Percentiles rank a stretch among this genome's conserved stretches.
phyloP scores from a whole-genome alignment of 495 filamentous ascomycete genomes.

The Xylaria acuta region DNA sequence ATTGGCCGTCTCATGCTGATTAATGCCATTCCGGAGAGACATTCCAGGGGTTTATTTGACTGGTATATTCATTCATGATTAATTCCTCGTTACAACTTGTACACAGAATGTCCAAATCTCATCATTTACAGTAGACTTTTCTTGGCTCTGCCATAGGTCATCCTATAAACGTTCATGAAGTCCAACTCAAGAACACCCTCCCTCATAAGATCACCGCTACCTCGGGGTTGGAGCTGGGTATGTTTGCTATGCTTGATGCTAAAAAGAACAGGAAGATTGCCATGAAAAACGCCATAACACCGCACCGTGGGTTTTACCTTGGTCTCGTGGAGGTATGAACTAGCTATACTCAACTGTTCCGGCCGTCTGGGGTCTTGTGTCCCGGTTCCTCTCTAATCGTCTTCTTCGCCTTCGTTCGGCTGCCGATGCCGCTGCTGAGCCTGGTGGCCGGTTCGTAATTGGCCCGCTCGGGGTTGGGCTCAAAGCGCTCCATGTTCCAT shows the following conservation, averaged over 20 bases:
- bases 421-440: slow-evolving; percentile 36
- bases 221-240: slow-evolving; percentile 17
- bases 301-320: slow-evolving; percentile 30
- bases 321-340: slow-evolving; percentile 17
- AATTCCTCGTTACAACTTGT: slow-evolving; percentile 14
- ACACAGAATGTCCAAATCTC: slow-evolving; percentile 18
- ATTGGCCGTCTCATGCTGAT: not conserved
- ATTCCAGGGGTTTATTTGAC: not conserved
- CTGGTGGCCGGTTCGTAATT: slow-evolving; percentile 26
- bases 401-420: slow-evolving; percentile 55
- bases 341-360: slow-evolving; percentile 53
- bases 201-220: slow-evolving; percentile 16
- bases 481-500: slow-evolving; percentile 48
- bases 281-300: slow-evolving; percentile 41
- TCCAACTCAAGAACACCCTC: not conserved
- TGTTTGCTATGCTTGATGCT: slow-evolving; percentile 14
- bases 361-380: slow-evolving; percentile 37
- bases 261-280: slow-evolving; percentile 26
- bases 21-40: not conserved
- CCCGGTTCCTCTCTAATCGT: slow-evolving; percentile 53
- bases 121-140: slow-evolving; percentile 10
- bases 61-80: slow-evolving; percentile 17
- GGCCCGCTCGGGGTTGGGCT: slow-evolving; percentile 44
- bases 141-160: slow-evolving; percentile 3
- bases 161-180: slow-evolving; percentile 1